Evolutionary conservation across 75 land plant genomes (phyloP).

Genomic region (Picea sitchensis): DNA sequence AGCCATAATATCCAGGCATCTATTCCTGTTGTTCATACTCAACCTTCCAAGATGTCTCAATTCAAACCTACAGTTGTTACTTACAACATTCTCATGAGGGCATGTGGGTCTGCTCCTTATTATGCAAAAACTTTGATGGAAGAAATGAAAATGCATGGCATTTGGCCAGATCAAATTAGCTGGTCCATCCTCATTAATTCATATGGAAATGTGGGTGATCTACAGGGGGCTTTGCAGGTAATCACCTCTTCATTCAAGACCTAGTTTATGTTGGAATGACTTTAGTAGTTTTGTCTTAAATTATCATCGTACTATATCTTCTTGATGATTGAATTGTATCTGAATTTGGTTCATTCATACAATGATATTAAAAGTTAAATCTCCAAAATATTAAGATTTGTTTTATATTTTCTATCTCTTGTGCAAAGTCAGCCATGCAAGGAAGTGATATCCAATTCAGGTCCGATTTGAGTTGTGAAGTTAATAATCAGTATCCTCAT

Average conservation of each 20-base stretch:
- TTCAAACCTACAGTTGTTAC: constrained; percentile 70
- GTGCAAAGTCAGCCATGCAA: no score
- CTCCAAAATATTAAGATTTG: neutral
- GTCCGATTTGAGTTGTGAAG: no score
- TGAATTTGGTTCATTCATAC: neutral
- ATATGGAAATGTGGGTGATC: constrained; percentile 53
- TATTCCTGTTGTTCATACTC: neutral
- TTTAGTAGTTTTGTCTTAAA: neutral
- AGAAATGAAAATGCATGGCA: constrained; percentile 62
- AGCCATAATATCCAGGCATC: neutral
- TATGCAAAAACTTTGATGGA: constrained; percentile 55
- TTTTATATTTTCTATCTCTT: neutral
- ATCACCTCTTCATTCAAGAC: neutral
- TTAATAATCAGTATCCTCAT: no score
- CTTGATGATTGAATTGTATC: neutral
- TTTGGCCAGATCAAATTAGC: constrained; percentile 63
- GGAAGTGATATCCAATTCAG: no score
- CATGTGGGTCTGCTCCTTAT: constrained; percentile 61
- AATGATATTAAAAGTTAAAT: neutral
- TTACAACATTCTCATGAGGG: constrained; percentile 87
- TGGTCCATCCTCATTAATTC: constrained; percentile 80
- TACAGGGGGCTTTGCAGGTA: constrained; percentile 55
- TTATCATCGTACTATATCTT: neutral
- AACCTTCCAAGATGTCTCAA: constrained; percentile 15
- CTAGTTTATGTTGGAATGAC: neutral